These are phyloP conservation scores for Russula lepida DNA, from an alignment of 768 basidiomycete species.

Conservation along the genomic window DNA sequence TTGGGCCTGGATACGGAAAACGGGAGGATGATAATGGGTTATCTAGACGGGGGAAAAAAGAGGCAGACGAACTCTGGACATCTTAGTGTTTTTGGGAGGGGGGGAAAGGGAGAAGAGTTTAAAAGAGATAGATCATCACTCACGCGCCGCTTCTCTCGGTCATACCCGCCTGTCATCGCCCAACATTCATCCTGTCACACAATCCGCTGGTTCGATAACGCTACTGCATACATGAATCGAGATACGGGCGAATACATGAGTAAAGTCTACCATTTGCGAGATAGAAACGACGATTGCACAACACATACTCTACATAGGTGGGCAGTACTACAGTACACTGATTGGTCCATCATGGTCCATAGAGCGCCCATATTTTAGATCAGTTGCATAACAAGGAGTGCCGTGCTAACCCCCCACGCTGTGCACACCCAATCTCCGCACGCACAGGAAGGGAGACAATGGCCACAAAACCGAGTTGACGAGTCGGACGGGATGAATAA, in stretches of 20 bases:
- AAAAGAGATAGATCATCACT: no score
- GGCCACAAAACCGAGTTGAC: background rate
- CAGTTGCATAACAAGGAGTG: background rate
- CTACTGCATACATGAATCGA: background rate
- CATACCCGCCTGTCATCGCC: background rate
- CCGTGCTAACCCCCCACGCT: background rate
- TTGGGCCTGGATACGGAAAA: conserved; percentile 47
- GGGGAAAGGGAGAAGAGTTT: background rate
- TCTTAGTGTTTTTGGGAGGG: background rate
- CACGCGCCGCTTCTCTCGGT: background rate
- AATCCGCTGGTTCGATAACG: no score
- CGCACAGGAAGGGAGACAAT: background rate
- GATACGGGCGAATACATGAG: background rate
- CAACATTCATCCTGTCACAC: background rate
- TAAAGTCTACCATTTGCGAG: background rate
- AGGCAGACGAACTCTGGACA: conserved; percentile 29
- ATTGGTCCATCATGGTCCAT: background rate
- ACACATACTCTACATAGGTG: background rate
- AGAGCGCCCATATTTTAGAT: conserved; percentile 4
- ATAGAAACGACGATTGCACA: background rate
- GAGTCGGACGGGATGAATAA: no score
- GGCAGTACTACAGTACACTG: background rate
- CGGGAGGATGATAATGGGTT: background rate
- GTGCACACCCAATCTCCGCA: background rate
- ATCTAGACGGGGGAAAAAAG: background rate